phyloP scores from a whole-genome alignment of 495 filamentous ascomycete genomes.

The Cercophora sp. region DNA sequence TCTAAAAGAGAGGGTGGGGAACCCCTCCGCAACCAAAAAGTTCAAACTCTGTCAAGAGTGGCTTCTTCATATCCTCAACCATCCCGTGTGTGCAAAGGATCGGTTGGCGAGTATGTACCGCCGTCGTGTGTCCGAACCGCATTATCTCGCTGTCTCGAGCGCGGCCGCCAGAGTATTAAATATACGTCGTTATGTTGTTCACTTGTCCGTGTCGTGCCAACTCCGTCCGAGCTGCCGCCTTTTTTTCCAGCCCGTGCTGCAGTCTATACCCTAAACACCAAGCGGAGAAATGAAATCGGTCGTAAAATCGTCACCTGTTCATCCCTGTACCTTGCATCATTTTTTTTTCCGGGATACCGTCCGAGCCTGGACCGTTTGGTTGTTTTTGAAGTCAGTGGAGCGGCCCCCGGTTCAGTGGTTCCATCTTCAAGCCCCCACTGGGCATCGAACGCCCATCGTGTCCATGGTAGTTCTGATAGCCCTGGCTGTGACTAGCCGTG shows the following conservation, averaged over 20 bases:
- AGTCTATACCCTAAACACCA: constrained; percentile 1
- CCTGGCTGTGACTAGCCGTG: constrained; percentile 8
- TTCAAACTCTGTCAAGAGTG: too few relatives aligned
- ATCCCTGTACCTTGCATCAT: neutral
- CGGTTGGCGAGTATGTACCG: too few relatives aligned
- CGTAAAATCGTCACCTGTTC: neutral
- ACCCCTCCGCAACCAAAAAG: too few relatives aligned
- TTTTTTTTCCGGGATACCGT: neutral
- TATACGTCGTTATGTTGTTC: too few relatives aligned
- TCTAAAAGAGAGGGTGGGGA: too few relatives aligned
- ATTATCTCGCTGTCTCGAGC: too few relatives aligned
- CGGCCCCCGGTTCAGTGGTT: constrained; percentile 10
- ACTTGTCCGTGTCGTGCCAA: too few relatives aligned
- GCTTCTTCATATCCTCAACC: too few relatives aligned
- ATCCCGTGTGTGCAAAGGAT: too few relatives aligned
- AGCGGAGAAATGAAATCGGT: neutral
- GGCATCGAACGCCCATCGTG: constrained; percentile 8
- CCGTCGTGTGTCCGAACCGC: too few relatives aligned
- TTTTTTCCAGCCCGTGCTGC: constrained; percentile 1
- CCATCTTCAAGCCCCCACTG: constrained; percentile 10
- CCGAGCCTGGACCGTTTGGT: neutral
- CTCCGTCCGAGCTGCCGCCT: neutral
- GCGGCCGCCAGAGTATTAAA: too few relatives aligned
- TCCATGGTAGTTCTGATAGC: constrained; percentile 6
- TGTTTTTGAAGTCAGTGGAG: constrained; percentile 1